Conservation (phyloP, 106 monocot species). For the Amphibolis antarctica region DNA sequence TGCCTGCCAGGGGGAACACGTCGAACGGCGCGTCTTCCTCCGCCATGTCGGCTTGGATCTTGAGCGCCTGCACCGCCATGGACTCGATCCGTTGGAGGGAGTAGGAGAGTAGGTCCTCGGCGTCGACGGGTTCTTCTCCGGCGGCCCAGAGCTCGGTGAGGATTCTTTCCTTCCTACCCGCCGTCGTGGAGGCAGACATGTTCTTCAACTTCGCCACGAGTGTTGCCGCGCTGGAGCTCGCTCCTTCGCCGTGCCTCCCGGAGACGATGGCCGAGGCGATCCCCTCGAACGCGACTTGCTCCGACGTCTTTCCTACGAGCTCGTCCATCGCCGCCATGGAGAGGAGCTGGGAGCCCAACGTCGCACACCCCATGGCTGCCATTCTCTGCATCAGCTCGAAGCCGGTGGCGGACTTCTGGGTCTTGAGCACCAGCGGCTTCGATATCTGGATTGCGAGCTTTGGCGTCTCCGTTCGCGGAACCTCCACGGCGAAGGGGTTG, state of each 20-base stretch:
- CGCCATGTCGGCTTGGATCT: conserved; percentile 64
- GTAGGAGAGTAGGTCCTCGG: conserved; percentile 52
- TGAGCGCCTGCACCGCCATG: conserved; percentile 73
- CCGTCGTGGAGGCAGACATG: conserved; percentile 39
- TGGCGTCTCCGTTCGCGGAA: conserved; percentile 31
- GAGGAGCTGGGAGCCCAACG: conserved; percentile 27
- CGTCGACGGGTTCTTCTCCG: conserved; percentile 32
- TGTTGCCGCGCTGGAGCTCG: conserved; percentile 58
- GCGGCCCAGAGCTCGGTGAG: conserved; percentile 68
- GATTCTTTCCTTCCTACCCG: conserved; percentile 58
- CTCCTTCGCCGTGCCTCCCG: conserved; percentile 53
- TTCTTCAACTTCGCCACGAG: conserved; percentile 40
- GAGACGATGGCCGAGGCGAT: conserved; percentile 67
- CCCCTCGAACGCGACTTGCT: conserved; percentile 89
- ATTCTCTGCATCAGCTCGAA: conserved; percentile 67
- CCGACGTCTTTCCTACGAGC: conserved; percentile 66
- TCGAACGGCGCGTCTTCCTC: conserved; percentile 76
- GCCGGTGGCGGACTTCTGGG: conserved; percentile 30
- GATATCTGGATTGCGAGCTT: conserved; percentile 90
- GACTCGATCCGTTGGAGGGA: conserved; percentile 64
- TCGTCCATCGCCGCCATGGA: conserved; percentile 64
- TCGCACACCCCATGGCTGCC: conserved; percentile 39
- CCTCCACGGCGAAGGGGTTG: conserved; percentile 51
- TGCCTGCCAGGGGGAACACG: conserved; percentile 28
- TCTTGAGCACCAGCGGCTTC: conserved; percentile 44